Evolutionary conservation across 2,329 filamentous ascomycete species (phyloP).

Genomic region (Colletotrichum sp.): DNA sequence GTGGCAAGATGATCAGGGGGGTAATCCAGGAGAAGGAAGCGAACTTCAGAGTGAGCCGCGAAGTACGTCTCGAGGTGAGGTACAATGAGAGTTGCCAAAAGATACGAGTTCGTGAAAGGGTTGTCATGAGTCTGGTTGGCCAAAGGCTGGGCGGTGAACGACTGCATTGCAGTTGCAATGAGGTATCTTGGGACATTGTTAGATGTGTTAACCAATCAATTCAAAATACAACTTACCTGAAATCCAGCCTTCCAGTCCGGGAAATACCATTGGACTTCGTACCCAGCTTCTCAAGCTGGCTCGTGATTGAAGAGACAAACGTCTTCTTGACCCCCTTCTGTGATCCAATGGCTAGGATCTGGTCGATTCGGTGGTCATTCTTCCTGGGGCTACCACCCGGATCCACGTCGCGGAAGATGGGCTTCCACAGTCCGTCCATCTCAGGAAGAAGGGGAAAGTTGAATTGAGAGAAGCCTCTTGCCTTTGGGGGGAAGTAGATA

Average conservation of each 20-base stretch:
- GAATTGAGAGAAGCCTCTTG: conserved; percentile 52
- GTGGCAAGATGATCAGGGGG: conserved; percentile 60
- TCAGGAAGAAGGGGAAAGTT: conserved; percentile 53
- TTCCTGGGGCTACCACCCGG: conserved; percentile 28
- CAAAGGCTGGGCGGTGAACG: conserved; percentile 56
- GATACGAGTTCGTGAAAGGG: conserved; percentile 57
- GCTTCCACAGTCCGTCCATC: conserved; percentile 56
- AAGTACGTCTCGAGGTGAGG: conserved; percentile 67
- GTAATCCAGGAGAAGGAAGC: conserved; percentile 65
- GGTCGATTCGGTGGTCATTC: conserved; percentile 48
- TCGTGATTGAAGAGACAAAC: conserved; percentile 52
- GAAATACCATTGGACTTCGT: conserved; percentile 52
- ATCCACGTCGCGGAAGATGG: conserved; percentile 49
- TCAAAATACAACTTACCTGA: conserved; percentile 48
- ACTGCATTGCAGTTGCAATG: conserved; percentile 65
- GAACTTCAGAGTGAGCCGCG: conserved; percentile 54
- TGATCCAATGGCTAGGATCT: conserved; percentile 65
- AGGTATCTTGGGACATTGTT: conserved; percentile 53
- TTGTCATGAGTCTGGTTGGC: conserved; percentile 56
- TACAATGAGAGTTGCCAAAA: conserved; percentile 63
- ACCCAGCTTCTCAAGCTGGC: conserved; percentile 60
- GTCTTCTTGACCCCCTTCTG: conserved; percentile 58
- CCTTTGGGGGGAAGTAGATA: conserved; percentile 53
- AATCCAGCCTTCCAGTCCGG: conserved; percentile 61
- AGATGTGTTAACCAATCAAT: not conserved